Base-by-base conservation (phyloP, 225 moss, liverwort and hornwort genomes). In the Physcomitrium patens region DNA sequence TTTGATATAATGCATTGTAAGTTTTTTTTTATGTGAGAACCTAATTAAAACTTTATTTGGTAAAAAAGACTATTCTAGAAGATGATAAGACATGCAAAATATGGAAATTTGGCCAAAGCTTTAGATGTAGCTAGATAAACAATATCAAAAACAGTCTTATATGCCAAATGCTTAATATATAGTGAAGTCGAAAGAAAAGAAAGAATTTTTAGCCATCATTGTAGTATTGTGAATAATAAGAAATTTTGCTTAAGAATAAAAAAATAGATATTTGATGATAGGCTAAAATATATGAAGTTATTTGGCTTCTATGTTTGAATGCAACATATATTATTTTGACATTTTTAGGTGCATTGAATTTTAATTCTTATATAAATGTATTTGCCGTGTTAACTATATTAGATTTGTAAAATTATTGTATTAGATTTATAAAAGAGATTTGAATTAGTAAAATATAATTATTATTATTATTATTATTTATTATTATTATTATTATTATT, bases 1-100 rank as follows among this genome's bases (percentile, higher is more conserved):
- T 13, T 63, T 7, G 16, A 63, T 43, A 26, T 63, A n/a, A 63
- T 63, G 42, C 63, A 63, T 43, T 63, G 63, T 63, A n/a, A 63
- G n/a, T 17, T 37, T 15, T 37, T 22, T 5, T 13, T 63, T n/a
- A 8, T 63, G 63, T 19, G 8, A 63, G 18, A 26, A 58, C 24
- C 1, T 26, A 12, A 0, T 58, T 10, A 11, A 12, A 12, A 58
- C 58, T 0, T 0, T 58, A 2, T 26, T 2, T 12, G 2, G 58
- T 0, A 14, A 26, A 5, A 58, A 26, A 8, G 24, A 58, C 14
- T 26, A 58, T 58, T 4, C 58, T 0, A 26, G 58, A 12, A 12
- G 26, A 12, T 2, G 58, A 26, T 4, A 26, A 1, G 58, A 58
- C 12, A 24, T 58, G 23, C 12, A 58, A 3, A 4, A 58, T 1